Evolutionary conservation across 2,329 filamentous ascomycete species (phyloP).

Genomic region (Tolypocladium tropicale): DNA sequence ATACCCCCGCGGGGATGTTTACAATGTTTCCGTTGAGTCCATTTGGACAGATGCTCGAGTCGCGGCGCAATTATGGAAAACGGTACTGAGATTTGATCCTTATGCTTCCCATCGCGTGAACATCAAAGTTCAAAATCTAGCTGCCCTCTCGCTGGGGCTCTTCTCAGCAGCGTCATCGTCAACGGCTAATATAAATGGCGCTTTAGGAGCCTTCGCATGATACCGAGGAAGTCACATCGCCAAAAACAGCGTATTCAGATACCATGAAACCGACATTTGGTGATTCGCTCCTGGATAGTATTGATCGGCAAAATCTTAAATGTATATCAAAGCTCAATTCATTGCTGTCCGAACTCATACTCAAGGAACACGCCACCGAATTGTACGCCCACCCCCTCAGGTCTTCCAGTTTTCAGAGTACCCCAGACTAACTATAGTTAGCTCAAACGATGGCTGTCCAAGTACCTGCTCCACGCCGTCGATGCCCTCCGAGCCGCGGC

Average conservation of each 20-base stretch:
- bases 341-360: neutral
- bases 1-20: neutral
- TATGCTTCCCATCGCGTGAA: neutral
- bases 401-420: neutral
- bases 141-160: too few relatives aligned
- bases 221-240: neutral
- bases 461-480: neutral
- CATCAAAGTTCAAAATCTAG: neutral
- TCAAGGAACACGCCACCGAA: neutral
- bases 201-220: neutral
- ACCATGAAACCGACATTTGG: neutral
- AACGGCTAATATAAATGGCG: neutral
- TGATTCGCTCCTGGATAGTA: neutral
- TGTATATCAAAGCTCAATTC: neutral
- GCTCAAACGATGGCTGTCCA: neutral
- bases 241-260: neutral
- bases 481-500: neutral
- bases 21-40: neutral
- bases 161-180: neutral
- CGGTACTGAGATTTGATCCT: neutral
- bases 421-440: neutral
- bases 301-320: neutral
- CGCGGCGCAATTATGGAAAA: neutral
- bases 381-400: neutral
- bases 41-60: neutral